Conservation (phyloP, 2,329 filamentous ascomycete genomes). For the Arthrinium phaeospermum region DNA sequence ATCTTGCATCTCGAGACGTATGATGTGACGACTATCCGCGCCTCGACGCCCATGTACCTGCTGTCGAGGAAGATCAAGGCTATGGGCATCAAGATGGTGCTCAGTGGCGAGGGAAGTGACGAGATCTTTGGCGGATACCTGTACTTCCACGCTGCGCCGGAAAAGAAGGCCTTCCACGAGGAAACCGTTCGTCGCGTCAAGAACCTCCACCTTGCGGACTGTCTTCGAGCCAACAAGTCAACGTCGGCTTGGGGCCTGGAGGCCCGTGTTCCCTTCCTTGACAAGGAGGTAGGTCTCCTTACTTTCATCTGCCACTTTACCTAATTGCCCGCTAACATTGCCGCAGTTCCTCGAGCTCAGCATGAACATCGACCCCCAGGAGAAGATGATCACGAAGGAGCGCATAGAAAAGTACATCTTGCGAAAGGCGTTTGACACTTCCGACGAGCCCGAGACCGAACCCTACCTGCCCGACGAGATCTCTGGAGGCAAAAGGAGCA, state of each 20-base stretch:
- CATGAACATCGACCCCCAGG: conserved; percentile 92
- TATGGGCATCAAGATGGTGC: conserved; percentile 99
- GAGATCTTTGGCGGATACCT: conserved; percentile 99
- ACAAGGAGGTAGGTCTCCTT: conserved; percentile 73
- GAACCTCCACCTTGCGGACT: conserved; percentile 96
- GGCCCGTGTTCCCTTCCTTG: conserved; percentile 95
- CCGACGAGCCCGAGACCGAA: conserved; percentile 77
- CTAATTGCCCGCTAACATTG: background rate
- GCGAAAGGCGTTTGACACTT: conserved; percentile 95
- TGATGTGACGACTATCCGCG: conserved; percentile 97
- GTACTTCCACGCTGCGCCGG: conserved; percentile 95
- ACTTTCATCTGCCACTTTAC: background rate
- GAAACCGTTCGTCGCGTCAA: conserved; percentile 95
- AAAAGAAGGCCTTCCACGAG: conserved; percentile 91
- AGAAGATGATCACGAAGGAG: conserved; percentile 94
- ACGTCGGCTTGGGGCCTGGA: conserved; percentile 98
- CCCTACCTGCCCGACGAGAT: conserved; percentile 97
- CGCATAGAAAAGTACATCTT: conserved; percentile 97
- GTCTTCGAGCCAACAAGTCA: conserved; percentile 97
- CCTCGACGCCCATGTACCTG: conserved; percentile 98
- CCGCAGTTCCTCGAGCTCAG: conserved; percentile 81
- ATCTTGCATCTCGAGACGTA: conserved; percentile 98
- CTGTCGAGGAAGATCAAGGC: conserved; percentile 99
- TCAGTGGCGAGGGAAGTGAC: conserved; percentile 94
- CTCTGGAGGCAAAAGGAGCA: conserved; percentile 99